Evolutionary conservation across 2,329 filamentous ascomycete species (phyloP).

Genomic region (Sporothrix dimorphospora): DNA sequence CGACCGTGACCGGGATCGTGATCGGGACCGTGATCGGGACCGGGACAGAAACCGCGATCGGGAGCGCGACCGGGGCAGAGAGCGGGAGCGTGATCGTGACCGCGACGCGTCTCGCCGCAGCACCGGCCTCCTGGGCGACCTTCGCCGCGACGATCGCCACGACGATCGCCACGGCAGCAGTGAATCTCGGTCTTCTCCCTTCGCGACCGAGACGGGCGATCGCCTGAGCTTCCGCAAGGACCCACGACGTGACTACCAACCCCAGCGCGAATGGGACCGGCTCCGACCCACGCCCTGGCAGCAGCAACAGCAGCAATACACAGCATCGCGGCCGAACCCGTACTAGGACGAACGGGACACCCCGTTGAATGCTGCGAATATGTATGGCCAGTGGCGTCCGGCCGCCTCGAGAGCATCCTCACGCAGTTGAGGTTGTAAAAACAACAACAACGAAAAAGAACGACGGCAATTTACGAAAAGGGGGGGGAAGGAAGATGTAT

Average conservation of each 20-base stretch:
- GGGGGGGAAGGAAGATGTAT: not conserved
- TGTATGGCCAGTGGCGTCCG: not conserved
- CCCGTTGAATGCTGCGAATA: not conserved
- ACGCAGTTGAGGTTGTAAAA: not conserved
- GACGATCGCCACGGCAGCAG: slow-evolving; percentile 21
- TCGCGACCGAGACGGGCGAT: slow-evolving; percentile 33
- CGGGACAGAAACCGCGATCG: slow-evolving; percentile 28
- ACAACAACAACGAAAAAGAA: not conserved
- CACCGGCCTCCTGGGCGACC: slow-evolving; percentile 30
- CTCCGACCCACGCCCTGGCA: slow-evolving; percentile 35
- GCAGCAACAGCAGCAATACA: slow-evolving; percentile 34
- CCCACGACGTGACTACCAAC: slow-evolving; percentile 30
- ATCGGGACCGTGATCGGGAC: slow-evolving; percentile 26
- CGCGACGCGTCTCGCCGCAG: slow-evolving; percentile 42
- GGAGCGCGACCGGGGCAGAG: slow-evolving; percentile 25
- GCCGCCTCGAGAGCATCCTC: not conserved
- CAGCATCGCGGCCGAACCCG: slow-evolving; percentile 31
- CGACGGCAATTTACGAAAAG: not conserved
- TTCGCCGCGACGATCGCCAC: slow-evolving; percentile 22
- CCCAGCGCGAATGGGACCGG: slow-evolving; percentile 34
- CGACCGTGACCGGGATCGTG: slow-evolving; percentile 41
- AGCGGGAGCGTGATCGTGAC: slow-evolving; percentile 42
- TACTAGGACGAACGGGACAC: slow-evolving; percentile 25
- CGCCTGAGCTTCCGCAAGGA: slow-evolving; percentile 37
- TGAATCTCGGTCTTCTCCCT: slow-evolving; percentile 12